A percentile compares a stretch with the other conserved stretches of the same genome.
Conservation (phyloP, 768 basidiomycete species). For the Podaxis sp. region DNA sequence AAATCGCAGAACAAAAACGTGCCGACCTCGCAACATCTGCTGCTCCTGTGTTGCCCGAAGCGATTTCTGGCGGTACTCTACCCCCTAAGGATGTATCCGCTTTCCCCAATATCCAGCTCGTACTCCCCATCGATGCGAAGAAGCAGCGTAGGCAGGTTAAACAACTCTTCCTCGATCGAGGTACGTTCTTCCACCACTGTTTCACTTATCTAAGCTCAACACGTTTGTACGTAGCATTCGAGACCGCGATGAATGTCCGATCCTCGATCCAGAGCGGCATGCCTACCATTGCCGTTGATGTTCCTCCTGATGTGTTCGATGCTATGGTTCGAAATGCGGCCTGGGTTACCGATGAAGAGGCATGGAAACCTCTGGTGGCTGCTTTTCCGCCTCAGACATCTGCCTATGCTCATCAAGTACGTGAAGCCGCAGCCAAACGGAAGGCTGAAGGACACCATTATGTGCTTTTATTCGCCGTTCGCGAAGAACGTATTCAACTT, state of each 20-base stretch:
- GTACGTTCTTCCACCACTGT: slow-evolving; percentile 32
- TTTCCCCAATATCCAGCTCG: slow-evolving; percentile 55
- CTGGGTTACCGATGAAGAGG: slow-evolving; percentile 78
- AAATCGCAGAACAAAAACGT: slow-evolving; percentile 79
- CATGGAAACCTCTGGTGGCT: slow-evolving; percentile 60
- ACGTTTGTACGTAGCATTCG: slow-evolving; percentile 51
- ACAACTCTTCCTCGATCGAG: slow-evolving; percentile 67
- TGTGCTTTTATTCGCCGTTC: slow-evolving; percentile 62
- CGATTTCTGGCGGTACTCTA: slow-evolving; percentile 27
- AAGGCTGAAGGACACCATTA: slow-evolving; percentile 65
- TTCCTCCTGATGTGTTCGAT: slow-evolving; percentile 61
- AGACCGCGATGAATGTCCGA: slow-evolving; percentile 57
- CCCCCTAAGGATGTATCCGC: slow-evolving; percentile 37
- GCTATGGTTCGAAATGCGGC: slow-evolving; percentile 51
- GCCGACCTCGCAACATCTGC: slow-evolving; percentile 68
- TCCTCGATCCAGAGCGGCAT: slow-evolving; percentile 57
- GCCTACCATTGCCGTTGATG: slow-evolving; percentile 73
- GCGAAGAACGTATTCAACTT: slow-evolving; percentile 70
- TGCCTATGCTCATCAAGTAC: slow-evolving; percentile 65
- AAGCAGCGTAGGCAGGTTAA: slow-evolving; percentile 75
- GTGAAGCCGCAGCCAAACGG: slow-evolving; percentile 62
- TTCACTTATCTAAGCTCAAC: neutral
- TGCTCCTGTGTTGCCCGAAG: slow-evolving; percentile 41
- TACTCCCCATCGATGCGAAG: slow-evolving; percentile 69
- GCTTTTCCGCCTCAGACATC: slow-evolving; percentile 57